Base-by-base conservation (phyloP, 176 grass and related monocot species). In the Zizania latifolia region DNA sequence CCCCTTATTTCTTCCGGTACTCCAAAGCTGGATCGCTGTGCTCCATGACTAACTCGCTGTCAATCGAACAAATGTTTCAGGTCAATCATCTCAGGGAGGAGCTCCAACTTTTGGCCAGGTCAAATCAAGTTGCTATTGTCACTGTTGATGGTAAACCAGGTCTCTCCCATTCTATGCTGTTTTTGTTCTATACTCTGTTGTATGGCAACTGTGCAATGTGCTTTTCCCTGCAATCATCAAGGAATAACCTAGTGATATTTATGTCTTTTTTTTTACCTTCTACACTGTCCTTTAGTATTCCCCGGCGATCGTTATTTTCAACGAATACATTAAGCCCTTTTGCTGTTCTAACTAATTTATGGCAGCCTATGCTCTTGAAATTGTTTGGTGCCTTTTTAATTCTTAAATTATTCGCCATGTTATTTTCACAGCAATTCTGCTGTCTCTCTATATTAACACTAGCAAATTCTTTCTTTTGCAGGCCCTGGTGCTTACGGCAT, bases 71-170 rank as follows among this genome's bases (percentile, higher is more conserved):
- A 35, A 33, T 56, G 36, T 53, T 78, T 78, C 74, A 93, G 87
- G 87, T 93, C 43, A 87, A 87, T 71, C 6, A 68, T 82, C 78
- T 93, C 51, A 78, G 87, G 39, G 77, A 89, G 65, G 83, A 93
- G 70, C 74, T 93, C 17, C 63, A 79, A 57, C n/a, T 71, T 27
- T 67, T 93, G 21, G 4, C 80, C 69, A 55, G 62, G 16, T 70
- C 74, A 29, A 76, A 71, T 12, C 36, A 80, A 58, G 38, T 90
- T 76, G 76, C 87, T 65, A 82, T 93, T 71, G 71, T 87, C 43
- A 82, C 78, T 30, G 70, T 81, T 23, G 46, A 82, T 14, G 78
- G 77, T 50, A 81, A 74, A 84, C 79, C 87, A 72, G 91, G 91
- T 93, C 58, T 13, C 76, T 55, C 37, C 10, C 8, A 41, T 31